Evolutionary conservation across 768 basidiomycete species (phyloP).

Genomic region (Termitomyces sp.): DNA sequence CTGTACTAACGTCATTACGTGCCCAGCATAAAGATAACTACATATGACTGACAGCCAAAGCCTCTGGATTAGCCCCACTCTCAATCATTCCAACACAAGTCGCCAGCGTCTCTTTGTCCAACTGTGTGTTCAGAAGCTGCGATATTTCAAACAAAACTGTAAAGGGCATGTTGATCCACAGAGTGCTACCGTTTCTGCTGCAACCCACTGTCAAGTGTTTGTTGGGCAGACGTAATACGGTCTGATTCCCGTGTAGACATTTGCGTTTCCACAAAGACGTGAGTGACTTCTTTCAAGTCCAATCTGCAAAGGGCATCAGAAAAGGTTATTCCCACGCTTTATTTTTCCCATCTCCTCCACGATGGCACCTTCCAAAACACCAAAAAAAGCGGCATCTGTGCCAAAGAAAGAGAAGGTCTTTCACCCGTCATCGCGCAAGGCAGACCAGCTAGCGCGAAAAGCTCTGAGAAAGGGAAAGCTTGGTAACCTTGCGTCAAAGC

Average conservation of each 20-base stretch:
- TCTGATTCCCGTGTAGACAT: slow-evolving; percentile 55
- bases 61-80: slow-evolving; percentile 88
- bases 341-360: slow-evolving; percentile 5
- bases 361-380: slow-evolving; percentile 37
- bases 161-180: neutral
- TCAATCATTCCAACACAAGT: slow-evolving; percentile 92
- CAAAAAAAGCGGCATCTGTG: slow-evolving; percentile 24
- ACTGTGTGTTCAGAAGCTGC: slow-evolving; percentile 78
- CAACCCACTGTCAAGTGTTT: slow-evolving; percentile 64
- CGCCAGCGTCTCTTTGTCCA: slow-evolving; percentile 89
- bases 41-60: slow-evolving; percentile 60
- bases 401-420: slow-evolving; percentile 73
- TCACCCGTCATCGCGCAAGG: slow-evolving; percentile 82
- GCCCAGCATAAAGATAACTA: slow-evolving; percentile 1
- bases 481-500: slow-evolving; percentile 46
- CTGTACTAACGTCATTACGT: slow-evolving; percentile 30
- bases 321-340: slow-evolving; percentile 7
- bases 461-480: slow-evolving; percentile 68
- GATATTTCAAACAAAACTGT: slow-evolving; percentile 84
- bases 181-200: neutral
- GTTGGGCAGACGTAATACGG: slow-evolving; percentile 56
- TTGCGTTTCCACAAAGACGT: neutral
- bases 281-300: no score
- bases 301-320: neutral
- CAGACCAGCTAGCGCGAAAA: slow-evolving; percentile 63